Evolutionary conservation across 768 basidiomycete species (phyloP), one percentile per base, ranked within the genome.

Genomic region (Tylopilus plumbeoviolaceoides): DNA sequence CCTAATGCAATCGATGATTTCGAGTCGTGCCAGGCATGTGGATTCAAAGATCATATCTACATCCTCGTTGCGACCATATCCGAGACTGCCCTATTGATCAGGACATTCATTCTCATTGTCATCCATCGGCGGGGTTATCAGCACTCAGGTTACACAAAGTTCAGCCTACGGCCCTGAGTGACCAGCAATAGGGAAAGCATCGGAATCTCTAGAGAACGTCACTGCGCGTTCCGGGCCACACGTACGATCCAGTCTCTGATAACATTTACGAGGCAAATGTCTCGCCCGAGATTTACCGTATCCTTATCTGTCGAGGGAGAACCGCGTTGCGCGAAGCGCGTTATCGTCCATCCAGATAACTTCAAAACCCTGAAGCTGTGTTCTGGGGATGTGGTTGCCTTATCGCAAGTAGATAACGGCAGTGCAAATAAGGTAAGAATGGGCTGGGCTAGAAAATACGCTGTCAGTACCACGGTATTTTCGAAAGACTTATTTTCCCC

Each of bases 301-400:
- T 67, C 70, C 55, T 44, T 72, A 28, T 66, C 69, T 51, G 55
- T 61, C 48, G 75, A 76, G 48, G 63, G 63, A 50, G 65, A 56
- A 33, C 72, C 75, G 59, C 85, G 85, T 61, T 77, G 81, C 50
- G 75, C 76, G 28, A 78, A 82, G 60, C 85, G 86, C 60, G 67
- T 91, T 65, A 70, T 82, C 63, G 66, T 89, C 58, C 81, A 85
- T 63, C 70, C 78, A 49, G 85, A 88, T 44, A 63, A 74, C 40
- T 64, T 90, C 47, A 89, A 85, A 65, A 62, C 73, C 23, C 65
- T 78, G 30, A 88, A 81, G 69, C 62, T 86, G 9, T 79, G 73
- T 49, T 85, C 89, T 35, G 87, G 87, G 15, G 89, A 91, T 66
- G 71, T 84, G 30, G 69, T 90, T 48, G 80, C 77, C 56, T 62